These are phyloP conservation scores for Butyriboletus loyo DNA, from an alignment of 768 basidiomycete genomes.

Conservation along the genomic window DNA sequence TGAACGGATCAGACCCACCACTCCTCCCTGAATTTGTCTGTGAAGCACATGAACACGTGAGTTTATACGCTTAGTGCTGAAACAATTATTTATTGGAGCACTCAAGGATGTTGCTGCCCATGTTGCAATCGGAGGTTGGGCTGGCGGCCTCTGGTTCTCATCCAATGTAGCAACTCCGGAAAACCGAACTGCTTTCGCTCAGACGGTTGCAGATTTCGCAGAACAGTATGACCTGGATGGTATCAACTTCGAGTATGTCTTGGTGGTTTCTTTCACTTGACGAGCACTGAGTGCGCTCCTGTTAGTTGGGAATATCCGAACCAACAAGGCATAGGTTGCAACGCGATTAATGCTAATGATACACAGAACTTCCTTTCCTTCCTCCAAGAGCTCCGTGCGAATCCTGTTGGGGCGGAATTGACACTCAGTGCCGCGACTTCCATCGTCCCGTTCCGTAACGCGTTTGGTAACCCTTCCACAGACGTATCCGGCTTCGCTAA, in stretches of 20 bases:
- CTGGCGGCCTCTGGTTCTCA: slow-evolving; percentile 62
- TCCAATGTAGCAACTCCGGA: slow-evolving; percentile 50
- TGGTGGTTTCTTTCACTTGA: neutral
- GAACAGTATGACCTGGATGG: slow-evolving; percentile 54
- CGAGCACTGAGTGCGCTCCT: slow-evolving; percentile 11
- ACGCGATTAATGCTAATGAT: slow-evolving; percentile 55
- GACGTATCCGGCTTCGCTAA: slow-evolving; percentile 72
- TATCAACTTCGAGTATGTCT: slow-evolving; percentile 37
- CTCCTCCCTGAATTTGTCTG: slow-evolving; percentile 57
- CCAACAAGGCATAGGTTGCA: slow-evolving; percentile 64
- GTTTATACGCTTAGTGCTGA: slow-evolving; percentile 1
- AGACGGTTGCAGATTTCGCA: slow-evolving; percentile 51
- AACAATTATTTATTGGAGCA: neutral
- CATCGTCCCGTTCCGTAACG: slow-evolving; percentile 60
- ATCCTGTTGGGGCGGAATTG: slow-evolving; percentile 49
- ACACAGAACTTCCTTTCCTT: slow-evolving; percentile 75
- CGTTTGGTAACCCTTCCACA: slow-evolving; percentile 54
- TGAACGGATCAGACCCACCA: slow-evolving; percentile 43
- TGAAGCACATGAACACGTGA: slow-evolving; percentile 37
- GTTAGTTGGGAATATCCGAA: slow-evolving; percentile 86
- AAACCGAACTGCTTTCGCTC: slow-evolving; percentile 63
- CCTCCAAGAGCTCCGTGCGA: slow-evolving; percentile 61
- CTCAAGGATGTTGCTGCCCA: slow-evolving; percentile 54
- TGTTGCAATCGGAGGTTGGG: slow-evolving; percentile 71
- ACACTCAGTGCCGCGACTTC: slow-evolving; percentile 70